Percentiles rank a stretch among this genome's conserved stretches.
phyloP scores from a whole-genome alignment of 371 early-diverging fungal species.

The Mortierella sp. region DNA sequence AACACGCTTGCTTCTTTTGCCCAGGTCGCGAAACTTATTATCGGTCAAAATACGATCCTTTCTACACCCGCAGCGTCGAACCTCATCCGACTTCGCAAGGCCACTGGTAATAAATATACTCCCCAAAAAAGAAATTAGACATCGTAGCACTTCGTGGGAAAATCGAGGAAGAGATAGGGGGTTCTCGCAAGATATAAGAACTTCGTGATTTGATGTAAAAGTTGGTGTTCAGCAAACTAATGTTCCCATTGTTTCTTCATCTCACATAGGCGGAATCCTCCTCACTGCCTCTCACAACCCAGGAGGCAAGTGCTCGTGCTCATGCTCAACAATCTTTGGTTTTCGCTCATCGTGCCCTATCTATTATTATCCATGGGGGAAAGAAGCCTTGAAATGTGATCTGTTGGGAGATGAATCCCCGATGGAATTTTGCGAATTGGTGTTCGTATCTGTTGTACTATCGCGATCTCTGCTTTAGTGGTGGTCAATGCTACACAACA shows the following conservation, averaged over 20 bases:
- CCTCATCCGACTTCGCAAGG: slow-evolving; percentile 88
- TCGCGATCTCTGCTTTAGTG: not conserved
- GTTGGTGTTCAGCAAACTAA: no score
- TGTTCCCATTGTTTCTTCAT: not conserved
- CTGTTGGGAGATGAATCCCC: slow-evolving; percentile 13
- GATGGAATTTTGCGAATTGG: not conserved
- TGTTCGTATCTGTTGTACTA: not conserved
- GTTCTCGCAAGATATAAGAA: no score
- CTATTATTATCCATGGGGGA: slow-evolving; percentile 28
- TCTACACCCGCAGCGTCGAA: slow-evolving; percentile 98
- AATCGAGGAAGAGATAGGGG: not conserved
- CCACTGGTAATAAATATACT: slow-evolving; percentile 70
- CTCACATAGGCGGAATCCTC: slow-evolving; percentile 84
- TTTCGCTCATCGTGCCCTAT: slow-evolving; percentile 4
- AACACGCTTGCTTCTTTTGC: not conserved
- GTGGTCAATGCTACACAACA: slow-evolving; percentile 20
- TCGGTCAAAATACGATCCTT: slow-evolving; percentile 94
- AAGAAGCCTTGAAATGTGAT: no score
- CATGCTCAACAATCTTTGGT: slow-evolving; percentile 2
- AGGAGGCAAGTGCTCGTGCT: slow-evolving; percentile 70
- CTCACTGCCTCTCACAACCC: slow-evolving; percentile 98
- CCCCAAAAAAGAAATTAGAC: no score
- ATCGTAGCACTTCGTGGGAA: not conserved
- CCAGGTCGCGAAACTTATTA: slow-evolving; percentile 88
- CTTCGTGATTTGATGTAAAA: no score